Evolutionary conservation across 257 asterid genomes (phyloP), one percentile per base, ranked within the genome.

Genomic region (Solanum piurae): DNA sequence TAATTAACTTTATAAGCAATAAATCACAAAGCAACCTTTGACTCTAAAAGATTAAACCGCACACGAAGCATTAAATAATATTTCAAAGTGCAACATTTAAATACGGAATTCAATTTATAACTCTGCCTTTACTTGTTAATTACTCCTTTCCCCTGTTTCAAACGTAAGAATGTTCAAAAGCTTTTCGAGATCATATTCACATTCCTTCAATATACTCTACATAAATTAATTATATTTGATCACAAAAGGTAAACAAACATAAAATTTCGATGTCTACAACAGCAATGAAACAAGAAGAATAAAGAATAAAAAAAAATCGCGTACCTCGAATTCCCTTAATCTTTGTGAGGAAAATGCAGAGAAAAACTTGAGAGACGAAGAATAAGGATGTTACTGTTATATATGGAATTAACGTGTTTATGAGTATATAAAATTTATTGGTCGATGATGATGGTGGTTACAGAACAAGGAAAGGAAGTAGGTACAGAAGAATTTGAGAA

Each of bases 361-460:
- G 16, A 10, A 13, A 74, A 74, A 74, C 52, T 20, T 18, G 52
- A 74, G 2, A 75, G 21, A 38, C 6, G 13, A 75, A 25, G 38
- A 80, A 44, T 9, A 29, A 29, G 12, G 5, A 80, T 49, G 69
- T 49, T 6, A 49, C 4, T 20, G 27, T 49, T 44, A 82, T 62
- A 62, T 64, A n/a, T 66, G 18, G 18, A 60, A 37, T 62, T 21
- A 52, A 27, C n/a, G 12, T 62, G 34, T 27, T 23, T 66, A 31
- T n/a, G 34, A 88, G 88, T 83, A 89, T 90, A 87, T 69, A 31
- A 82, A 89, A 87, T 64, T 73, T 89, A 89, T 80, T 88, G 86
- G 79, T 74, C 64, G 92, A 76, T 90, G 90, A 82, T 84, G 92
- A 76, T 92, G 91, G 94, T 88, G 85, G 92, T 90, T 91, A 93